Evolutionary conservation across 257 asterid species (phyloP), one percentile per base, ranked within the genome.

Genomic region (Craterostigma plantagineum): DNA sequence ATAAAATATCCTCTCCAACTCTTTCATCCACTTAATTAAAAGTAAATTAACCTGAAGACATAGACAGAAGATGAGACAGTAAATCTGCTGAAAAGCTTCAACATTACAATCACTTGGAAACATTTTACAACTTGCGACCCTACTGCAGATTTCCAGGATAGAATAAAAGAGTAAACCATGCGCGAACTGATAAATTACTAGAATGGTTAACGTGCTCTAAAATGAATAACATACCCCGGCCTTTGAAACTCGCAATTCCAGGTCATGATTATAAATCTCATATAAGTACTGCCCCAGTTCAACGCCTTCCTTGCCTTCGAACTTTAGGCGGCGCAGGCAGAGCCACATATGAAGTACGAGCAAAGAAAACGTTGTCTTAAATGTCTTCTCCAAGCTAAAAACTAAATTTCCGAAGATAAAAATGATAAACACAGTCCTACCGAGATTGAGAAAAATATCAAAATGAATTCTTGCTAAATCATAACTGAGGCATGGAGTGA

Each of bases 321-420:
- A 79, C 75, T 77, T 82, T 38, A 87, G 55, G 42, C 98, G 92
- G 41, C 86, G 77, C 49, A 87, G 64, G 70, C 75, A 72, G 61
- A 82, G 86, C 98, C 98, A 87, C 92, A 70, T 79, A 52, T 87
- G 98, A 50, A 87, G 72, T 48, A 82, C 83, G 46, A 87, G 90
- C 73, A 87, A 64, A 7, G 95, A 70, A 62, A 65, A 87, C 42
- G 94, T 76, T 40, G 93, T 76, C 63, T 71, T 82, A 58, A 87
- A 87, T 54, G 85, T 82, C 67, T 77, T 65, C 85, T 82, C 98
- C 85, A 87, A 70, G 81, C 74, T 76, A 72, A 87, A 87, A 55
- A 75, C 95, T 87, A 85, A 73, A 63, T 13, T 55, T 42, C 42
- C 56, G 42, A 39, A 42, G 47, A 45, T 37, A 45, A 39, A 49